These are phyloP conservation scores for bread wheat (Triticum aestivum) DNA, from an alignment of 176 grass and related monocot genomes.

Conservation along the genomic window IWGSC_CS_RefSeq_v2.1 NC_057794.1:523390865-523391364, in stretches of 20 bases:
- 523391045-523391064: not conserved
- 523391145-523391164: too few relatives aligned
- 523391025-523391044: not conserved
- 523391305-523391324: constrained; percentile 16
- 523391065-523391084: not conserved
- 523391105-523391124: not conserved
- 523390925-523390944: not conserved
- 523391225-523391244: not conserved
- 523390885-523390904: constrained; percentile 9
- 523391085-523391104: not conserved
- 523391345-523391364: too few relatives aligned
- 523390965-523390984: not conserved
- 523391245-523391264: too few relatives aligned
- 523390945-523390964: not conserved
- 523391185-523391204: not conserved
- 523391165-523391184: not conserved
- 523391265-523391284: too few relatives aligned
- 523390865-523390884: not conserved
- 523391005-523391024: not conserved
- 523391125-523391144: too few relatives aligned
- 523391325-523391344: not conserved
- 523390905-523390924: not conserved
- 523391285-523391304: not conserved
- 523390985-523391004: not conserved
- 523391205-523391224: not conserved